Conservation (phyloP, 2,329 filamentous ascomycete species). For the Aspergillus sp. region DNA sequence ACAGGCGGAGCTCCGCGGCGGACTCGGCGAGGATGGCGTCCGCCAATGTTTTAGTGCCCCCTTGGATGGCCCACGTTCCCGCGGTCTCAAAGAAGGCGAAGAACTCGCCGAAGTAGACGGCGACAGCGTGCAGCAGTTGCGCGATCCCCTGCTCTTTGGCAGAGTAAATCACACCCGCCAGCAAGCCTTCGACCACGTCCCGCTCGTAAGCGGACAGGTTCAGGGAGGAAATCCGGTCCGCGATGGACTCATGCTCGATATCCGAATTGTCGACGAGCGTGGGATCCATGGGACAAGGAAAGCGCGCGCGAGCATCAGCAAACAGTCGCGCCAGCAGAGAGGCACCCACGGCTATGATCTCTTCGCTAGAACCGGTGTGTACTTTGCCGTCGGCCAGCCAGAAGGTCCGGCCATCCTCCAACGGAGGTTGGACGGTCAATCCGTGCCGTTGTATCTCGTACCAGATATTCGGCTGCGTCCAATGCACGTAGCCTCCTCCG, state of each 20-base stretch:
- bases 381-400: conserved; percentile 8
- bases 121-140: conserved; percentile 12
- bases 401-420: conserved; percentile 1
- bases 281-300: conserved; percentile 8
- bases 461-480: conserved; percentile 6
- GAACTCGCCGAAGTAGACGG: conserved; percentile 10
- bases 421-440: background rate
- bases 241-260: conserved; percentile 10
- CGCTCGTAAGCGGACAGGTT: conserved; percentile 8
- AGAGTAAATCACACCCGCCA: conserved; percentile 12
- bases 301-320: conserved; percentile 11
- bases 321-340: conserved; percentile 10
- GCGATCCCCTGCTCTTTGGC: conserved; percentile 12
- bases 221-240: conserved; percentile 9
- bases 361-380: conserved; percentile 1
- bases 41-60: conserved; percentile 3
- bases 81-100: conserved; percentile 8
- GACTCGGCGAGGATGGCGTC: conserved; percentile 4
- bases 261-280: conserved; percentile 9
- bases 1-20: conserved; percentile 2
- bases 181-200: conserved; percentile 13
- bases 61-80: conserved; percentile 5
- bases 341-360: background rate
- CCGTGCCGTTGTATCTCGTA: conserved; percentile 6
- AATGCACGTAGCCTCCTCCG: conserved; percentile 9